Evolutionary conservation across 1,139 yeast genomes (phyloP).

Genomic region (Zygoascus sp.): DNA sequence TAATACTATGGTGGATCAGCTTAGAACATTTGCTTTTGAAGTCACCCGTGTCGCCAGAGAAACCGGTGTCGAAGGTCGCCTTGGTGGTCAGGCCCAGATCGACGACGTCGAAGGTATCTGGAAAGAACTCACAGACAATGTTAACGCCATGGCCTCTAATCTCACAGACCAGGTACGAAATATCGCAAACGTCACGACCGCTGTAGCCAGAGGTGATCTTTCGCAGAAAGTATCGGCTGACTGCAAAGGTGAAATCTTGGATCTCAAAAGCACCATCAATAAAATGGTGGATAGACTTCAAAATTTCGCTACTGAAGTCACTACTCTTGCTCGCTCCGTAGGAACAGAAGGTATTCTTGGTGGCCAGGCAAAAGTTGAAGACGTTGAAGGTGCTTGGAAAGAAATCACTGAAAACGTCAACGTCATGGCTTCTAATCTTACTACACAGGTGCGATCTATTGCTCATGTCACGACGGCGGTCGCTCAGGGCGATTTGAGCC

Average conservation of each 20-base stretch:
- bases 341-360: slow-evolving; percentile 89
- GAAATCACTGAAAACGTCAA: slow-evolving; percentile 87
- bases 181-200: slow-evolving; percentile 86
- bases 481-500: slow-evolving; percentile 85
- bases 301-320: slow-evolving; percentile 84
- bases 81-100: slow-evolving; percentile 85
- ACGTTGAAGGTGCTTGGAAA: slow-evolving; percentile 92
- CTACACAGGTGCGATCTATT: slow-evolving; percentile 84
- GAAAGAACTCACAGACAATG: slow-evolving; percentile 80
- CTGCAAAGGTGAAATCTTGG: slow-evolving; percentile 82
- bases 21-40: slow-evolving; percentile 81
- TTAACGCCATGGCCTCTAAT: slow-evolving; percentile 86
- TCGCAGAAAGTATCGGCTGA: slow-evolving; percentile 84
- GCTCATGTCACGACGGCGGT: slow-evolving; percentile 92
- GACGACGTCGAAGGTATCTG: slow-evolving; percentile 84
- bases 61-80: slow-evolving; percentile 81
- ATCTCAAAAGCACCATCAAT: slow-evolving; percentile 71
- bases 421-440: slow-evolving; percentile 82
- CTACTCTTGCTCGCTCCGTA: slow-evolving; percentile 80
- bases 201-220: slow-evolving; percentile 86
- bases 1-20: slow-evolving; percentile 83
- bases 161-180: slow-evolving; percentile 84
- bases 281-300: slow-evolving; percentile 87
- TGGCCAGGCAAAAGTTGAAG: slow-evolving; percentile 88
- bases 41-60: slow-evolving; percentile 86